Conservation (phyloP, 2,329 filamentous ascomycete species). For the Talaromyces piceae region DNA sequence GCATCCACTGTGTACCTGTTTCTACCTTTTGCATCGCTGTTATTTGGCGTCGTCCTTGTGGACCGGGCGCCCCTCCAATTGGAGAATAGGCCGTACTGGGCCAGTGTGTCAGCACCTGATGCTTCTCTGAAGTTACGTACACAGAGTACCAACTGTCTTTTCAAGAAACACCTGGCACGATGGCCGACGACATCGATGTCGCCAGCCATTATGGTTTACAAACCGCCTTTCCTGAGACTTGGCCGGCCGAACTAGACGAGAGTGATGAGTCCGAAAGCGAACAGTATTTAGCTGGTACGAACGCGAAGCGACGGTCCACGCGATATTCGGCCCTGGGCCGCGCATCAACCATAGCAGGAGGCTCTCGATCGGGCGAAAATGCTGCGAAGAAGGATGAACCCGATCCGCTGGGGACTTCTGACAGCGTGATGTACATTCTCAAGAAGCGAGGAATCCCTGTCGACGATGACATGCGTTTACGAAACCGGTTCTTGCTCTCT, state of each 20-base stretch:
- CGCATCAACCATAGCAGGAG: conserved; percentile 59
- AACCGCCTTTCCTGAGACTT: conserved; percentile 69
- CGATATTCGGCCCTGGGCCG: conserved; percentile 79
- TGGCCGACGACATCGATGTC: conserved; percentile 66
- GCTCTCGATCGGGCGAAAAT: conserved; percentile 62
- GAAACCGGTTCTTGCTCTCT: conserved; percentile 89
- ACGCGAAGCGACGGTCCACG: conserved; percentile 47
- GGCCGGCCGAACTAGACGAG: conserved; percentile 75
- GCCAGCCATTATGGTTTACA: conserved; percentile 86
- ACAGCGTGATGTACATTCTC: conserved; percentile 77
- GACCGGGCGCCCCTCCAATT: neutral
- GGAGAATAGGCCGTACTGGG: neutral
- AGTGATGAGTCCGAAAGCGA: conserved; percentile 60
- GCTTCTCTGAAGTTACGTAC: neutral
- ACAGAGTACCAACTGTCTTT: neutral
- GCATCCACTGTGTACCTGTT: neutral
- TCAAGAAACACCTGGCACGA: conserved; percentile 20
- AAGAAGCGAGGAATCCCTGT: conserved; percentile 69
- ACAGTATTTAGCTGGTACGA: conserved; percentile 16
- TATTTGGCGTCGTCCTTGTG: neutral
- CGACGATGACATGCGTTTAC: conserved; percentile 72
- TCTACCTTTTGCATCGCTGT: neutral
- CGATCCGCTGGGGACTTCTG: conserved; percentile 79
- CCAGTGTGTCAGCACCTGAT: neutral
- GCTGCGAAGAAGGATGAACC: conserved; percentile 85